Evolutionary conservation across 1,284 basidiomycete genomes (phyloP).

Genomic region (Sutorius eximius): DNA sequence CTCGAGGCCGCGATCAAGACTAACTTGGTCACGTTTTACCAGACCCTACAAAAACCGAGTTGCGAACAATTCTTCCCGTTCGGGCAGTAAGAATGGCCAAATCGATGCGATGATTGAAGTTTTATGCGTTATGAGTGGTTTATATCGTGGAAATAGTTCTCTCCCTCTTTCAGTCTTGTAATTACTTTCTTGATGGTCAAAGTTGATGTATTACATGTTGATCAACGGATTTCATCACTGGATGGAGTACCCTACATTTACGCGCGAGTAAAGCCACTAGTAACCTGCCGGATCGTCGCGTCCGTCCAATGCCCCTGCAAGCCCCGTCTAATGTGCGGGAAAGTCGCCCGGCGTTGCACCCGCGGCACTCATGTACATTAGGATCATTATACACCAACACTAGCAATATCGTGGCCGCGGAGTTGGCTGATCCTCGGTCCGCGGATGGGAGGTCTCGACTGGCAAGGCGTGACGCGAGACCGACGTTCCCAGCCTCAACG

Average conservation of each 20-base stretch:
- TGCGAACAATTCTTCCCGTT: constrained; percentile 24
- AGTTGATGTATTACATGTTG: not conserved
- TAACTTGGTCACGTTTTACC: constrained; percentile 24
- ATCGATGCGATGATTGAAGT: too few relatives aligned
- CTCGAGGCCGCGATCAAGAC: constrained; percentile 25
- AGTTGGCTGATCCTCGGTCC: not conserved
- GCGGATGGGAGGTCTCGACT: not conserved
- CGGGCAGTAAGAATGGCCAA: constrained; percentile 2
- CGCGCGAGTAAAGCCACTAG: too few relatives aligned
- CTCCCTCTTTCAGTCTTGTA: not conserved
- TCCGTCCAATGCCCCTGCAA: too few relatives aligned
- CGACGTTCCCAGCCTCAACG: too few relatives aligned
- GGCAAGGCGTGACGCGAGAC: too few relatives aligned
- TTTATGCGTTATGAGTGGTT: not conserved
- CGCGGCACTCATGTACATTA: not conserved
- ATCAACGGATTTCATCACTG: not conserved
- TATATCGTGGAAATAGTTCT: not conserved
- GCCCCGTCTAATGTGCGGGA: not conserved
- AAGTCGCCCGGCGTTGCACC: not conserved
- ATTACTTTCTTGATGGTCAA: not conserved
- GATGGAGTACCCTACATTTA: too few relatives aligned
- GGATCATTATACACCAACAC: not conserved
- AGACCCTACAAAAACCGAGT: constrained; percentile 13
- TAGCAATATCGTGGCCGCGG: too few relatives aligned
- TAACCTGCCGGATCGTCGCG: too few relatives aligned